These are phyloP conservation scores for Hyphopichia pseudoburtonii DNA, from an alignment of 1,139 yeast species.

Conservation along the genomic window DNA sequence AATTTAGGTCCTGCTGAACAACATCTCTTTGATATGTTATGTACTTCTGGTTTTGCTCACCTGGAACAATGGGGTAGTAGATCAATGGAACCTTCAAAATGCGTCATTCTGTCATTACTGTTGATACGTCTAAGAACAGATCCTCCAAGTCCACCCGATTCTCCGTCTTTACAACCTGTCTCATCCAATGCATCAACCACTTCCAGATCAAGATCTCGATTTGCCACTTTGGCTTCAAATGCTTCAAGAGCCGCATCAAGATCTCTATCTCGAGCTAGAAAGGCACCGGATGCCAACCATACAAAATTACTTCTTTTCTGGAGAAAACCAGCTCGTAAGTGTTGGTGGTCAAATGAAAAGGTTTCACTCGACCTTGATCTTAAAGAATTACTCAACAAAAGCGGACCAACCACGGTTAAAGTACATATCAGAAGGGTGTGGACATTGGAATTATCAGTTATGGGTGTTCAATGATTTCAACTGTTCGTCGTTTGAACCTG, in stretches of 20 bases:
- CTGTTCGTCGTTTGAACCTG: no score
- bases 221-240: constrained; percentile 41
- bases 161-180: constrained; percentile 51
- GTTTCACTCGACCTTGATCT: constrained; percentile 40
- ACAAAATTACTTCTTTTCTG: constrained; percentile 88
- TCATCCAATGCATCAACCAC: constrained; percentile 38
- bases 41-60: constrained; percentile 78
- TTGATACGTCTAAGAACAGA: constrained; percentile 61
- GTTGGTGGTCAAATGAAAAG: constrained; percentile 94
- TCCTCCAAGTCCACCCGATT: constrained; percentile 43
- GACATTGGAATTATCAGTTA: constrained; percentile 74
- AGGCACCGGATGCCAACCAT: constrained; percentile 34
- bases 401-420: constrained; percentile 36
- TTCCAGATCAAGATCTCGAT: constrained; percentile 47
- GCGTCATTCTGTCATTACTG: constrained; percentile 83
- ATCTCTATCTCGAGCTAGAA: constrained; percentile 48
- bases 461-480: constrained; percentile 48
- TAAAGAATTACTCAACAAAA: constrained; percentile 15
- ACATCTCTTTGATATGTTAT: constrained; percentile 91
- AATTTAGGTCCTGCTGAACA: constrained; percentile 89
- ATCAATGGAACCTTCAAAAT: constrained; percentile 78
- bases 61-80: constrained; percentile 86
- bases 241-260: constrained; percentile 54
- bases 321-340: constrained; percentile 98
- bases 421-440: constrained; percentile 80